Evolutionary conservation across 1,139 yeast species (phyloP).

Genomic region (Magnusiomyces magnusii): DNA sequence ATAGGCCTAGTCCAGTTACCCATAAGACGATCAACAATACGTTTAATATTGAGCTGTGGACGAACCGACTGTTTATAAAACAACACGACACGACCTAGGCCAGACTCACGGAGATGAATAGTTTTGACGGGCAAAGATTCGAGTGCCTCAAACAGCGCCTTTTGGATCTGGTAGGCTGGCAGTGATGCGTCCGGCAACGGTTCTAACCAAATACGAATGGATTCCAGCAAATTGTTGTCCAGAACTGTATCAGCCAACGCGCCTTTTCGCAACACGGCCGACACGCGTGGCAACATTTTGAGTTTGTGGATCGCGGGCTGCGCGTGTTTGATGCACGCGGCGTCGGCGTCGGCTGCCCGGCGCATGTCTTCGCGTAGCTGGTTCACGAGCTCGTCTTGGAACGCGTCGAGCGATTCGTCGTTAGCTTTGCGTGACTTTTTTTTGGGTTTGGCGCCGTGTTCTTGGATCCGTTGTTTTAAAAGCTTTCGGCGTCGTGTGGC

Average conservation of each 20-base stretch:
- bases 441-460: constrained; percentile 54
- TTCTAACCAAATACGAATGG: constrained; percentile 94
- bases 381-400: constrained; percentile 88
- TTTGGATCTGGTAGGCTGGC: constrained; percentile 95
- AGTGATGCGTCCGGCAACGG: constrained; percentile 97
- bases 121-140: constrained; percentile 84
- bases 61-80: constrained; percentile 88
- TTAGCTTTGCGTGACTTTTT: constrained; percentile 48
- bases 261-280: constrained; percentile 67
- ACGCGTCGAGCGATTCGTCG: constrained; percentile 88
- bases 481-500: constrained; percentile 57
- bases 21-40: constrained; percentile 81
- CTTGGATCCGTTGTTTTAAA: constrained; percentile 73
- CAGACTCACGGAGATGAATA: constrained; percentile 89
- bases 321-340: constrained; percentile 60
- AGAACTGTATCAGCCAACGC: constrained; percentile 82
- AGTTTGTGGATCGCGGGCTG: constrained; percentile 83
- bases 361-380: constrained; percentile 84
- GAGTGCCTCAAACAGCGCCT: constrained; percentile 69
- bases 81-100: constrained; percentile 88
- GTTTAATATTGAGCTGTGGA: constrained; percentile 79
- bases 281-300: constrained; percentile 71
- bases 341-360: constrained; percentile 84
- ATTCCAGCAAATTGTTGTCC: constrained; percentile 89
- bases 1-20: constrained; percentile 99